Percentiles rank a stretch among this genome's conserved stretches.
phyloP scores from a whole-genome alignment of 208 protist genomes.

The Crithidia sp. region DNA sequence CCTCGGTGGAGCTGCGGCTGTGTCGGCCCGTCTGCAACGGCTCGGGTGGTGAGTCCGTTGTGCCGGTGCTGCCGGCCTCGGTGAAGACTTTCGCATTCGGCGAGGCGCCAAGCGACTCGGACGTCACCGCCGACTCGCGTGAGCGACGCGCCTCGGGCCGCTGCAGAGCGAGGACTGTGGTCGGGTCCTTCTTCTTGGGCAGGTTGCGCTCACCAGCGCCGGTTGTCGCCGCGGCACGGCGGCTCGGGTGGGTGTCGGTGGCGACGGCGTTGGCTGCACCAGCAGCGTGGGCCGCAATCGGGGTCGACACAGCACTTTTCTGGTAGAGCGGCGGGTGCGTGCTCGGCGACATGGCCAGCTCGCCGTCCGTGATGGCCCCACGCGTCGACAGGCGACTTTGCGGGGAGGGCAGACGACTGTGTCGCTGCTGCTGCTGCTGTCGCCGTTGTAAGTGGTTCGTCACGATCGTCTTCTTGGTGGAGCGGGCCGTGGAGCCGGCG shows the following conservation, averaged over 20 bases:
- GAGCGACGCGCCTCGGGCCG: constrained; percentile 7
- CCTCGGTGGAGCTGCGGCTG: constrained; percentile 8
- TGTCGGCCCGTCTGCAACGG: constrained; percentile 8
- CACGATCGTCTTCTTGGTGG: constrained; percentile 42
- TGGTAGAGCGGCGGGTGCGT: constrained; percentile 26
- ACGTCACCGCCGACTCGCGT: constrained; percentile 7
- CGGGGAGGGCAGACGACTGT: constrained; percentile 6
- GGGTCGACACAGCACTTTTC: background rate
- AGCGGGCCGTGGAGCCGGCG: background rate
- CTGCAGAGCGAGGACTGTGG: background rate
- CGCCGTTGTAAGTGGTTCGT: constrained; percentile 36
- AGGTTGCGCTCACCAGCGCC: background rate
- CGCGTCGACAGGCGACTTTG: background rate
- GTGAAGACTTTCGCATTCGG: constrained; percentile 10
- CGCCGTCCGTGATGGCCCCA: background rate
- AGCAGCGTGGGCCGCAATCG: constrained; percentile 16
- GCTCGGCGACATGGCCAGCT: background rate
- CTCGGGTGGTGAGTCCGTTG: constrained; percentile 17
- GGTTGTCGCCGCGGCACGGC: background rate
- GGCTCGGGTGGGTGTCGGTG: background rate
- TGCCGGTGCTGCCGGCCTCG: constrained; percentile 8
- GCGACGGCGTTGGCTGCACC: background rate
- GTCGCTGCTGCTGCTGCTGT: constrained; percentile 10
- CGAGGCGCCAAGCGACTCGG: background rate
- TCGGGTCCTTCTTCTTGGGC: constrained; percentile 1